Percentiles rank a stretch among this genome's conserved stretches.
Evolutionary conservation across 2,329 filamentous ascomycete species (phyloP).

Genomic region (Trichophyton equinum): DNA sequence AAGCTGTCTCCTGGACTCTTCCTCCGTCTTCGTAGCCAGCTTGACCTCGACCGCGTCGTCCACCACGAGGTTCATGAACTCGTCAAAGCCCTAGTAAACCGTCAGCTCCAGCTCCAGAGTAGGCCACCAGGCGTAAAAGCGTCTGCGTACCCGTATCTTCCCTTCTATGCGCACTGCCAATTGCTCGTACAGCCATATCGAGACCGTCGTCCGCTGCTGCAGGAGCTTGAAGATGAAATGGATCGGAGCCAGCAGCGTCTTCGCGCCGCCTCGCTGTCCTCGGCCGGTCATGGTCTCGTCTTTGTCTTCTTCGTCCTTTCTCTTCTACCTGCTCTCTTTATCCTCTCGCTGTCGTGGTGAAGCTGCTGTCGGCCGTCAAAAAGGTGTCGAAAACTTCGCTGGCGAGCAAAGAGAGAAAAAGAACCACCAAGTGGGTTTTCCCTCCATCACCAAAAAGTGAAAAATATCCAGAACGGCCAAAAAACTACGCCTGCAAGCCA

Average conservation of each 20-base stretch:
- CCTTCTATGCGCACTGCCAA: slow-evolving; percentile 87
- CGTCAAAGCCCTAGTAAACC: slow-evolving; percentile 69
- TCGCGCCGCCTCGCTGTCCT: slow-evolving; percentile 44
- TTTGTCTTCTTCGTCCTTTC: neutral
- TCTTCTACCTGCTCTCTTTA: neutral
- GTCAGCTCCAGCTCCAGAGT: neutral
- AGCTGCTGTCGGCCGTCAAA: too few species aligned
- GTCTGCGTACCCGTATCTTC: slow-evolving; percentile 65
- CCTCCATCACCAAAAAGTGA: neutral
- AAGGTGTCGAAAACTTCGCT: too few species aligned
- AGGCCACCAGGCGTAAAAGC: neutral
- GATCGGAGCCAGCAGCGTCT: slow-evolving; percentile 63
- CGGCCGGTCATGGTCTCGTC: slow-evolving; percentile 41
- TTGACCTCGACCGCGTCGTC: slow-evolving; percentile 92
- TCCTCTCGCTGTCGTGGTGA: neutral
- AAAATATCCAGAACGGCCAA: neutral
- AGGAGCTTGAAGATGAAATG: slow-evolving; percentile 93
- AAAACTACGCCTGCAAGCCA: neutral
- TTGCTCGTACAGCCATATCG: slow-evolving; percentile 97
- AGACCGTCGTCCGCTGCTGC: slow-evolving; percentile 69
- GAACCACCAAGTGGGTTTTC: too few species aligned
- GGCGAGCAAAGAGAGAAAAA: too few species aligned
- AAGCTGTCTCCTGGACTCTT: slow-evolving; percentile 64
- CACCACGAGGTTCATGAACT: slow-evolving; percentile 98
- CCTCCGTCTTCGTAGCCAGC: slow-evolving; percentile 66